Conservation (phyloP, 345 rosid species). For the Dovyalis caffra region DNA sequence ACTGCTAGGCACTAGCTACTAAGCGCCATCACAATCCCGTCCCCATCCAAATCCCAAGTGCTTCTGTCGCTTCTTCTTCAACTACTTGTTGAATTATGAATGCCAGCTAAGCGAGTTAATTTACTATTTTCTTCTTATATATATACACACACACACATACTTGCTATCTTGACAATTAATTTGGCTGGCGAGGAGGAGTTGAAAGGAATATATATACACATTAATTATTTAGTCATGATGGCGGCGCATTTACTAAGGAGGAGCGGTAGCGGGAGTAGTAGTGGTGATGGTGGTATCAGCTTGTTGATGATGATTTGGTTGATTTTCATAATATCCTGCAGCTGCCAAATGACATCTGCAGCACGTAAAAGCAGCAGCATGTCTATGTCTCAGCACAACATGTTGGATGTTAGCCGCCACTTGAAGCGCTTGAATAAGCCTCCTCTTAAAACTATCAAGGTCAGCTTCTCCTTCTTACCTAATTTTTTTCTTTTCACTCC, state of each 20-base stretch:
- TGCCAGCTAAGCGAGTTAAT: too few species aligned
- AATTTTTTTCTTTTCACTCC: neutral
- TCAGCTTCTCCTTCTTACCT: neutral
- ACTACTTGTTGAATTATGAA: too few species aligned
- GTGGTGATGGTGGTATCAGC: neutral
- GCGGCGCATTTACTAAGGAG: neutral
- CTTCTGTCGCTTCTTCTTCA: too few species aligned
- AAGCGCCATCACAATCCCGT: too few species aligned
- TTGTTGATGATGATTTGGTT: conserved; percentile 22
- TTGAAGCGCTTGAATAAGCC: conserved; percentile 85
- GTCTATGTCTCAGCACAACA: conserved; percentile 43
- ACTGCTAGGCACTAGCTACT: neutral
- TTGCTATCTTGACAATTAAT: neutral
- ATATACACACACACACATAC: neutral
- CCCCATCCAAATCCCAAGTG: too few species aligned
- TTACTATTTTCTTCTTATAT: too few species aligned
- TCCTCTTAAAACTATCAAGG: conserved; percentile 72
- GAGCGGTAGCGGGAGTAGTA: too few species aligned
- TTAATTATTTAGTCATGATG: neutral
- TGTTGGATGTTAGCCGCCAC: conserved; percentile 62
- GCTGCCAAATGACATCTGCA: neutral
- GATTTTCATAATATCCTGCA: conserved; percentile 8
- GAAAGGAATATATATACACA: neutral
- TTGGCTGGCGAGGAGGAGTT: neutral
- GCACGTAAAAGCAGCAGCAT: too few species aligned